Evolutionary conservation across 75 land plant genomes (phyloP).

Genomic region (Chamaecyparis obtusa): DNA sequence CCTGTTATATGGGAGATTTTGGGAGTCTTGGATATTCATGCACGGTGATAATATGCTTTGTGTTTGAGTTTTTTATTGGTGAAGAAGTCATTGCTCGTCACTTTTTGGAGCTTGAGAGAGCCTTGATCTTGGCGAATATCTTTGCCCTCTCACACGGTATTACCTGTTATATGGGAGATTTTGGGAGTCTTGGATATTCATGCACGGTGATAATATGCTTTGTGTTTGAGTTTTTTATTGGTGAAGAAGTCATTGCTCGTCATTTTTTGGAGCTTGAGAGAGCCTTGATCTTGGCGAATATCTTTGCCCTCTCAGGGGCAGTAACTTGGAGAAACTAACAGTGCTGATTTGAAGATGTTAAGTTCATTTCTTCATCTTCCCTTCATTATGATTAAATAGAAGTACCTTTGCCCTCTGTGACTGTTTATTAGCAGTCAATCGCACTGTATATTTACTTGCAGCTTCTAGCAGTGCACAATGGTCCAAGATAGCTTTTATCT

Average conservation of each 20-base stretch:
- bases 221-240: neutral
- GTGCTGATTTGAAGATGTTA: neutral
- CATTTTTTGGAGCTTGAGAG: neutral
- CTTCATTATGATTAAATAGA: neutral
- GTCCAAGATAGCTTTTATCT: neutral
- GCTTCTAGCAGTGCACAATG: neutral
- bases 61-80: neutral
- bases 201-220: neutral
- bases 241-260: neutral
- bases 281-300: neutral
- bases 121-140: neutral
- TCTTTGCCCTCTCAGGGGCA: neutral
- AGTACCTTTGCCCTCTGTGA: no score
- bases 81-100: neutral
- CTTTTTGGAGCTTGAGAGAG: neutral
- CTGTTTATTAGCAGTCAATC: neutral
- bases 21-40: neutral
- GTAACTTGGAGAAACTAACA: neutral
- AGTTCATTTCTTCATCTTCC: neutral
- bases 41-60: neutral
- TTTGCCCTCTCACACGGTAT: neutral
- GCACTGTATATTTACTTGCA: neutral
- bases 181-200: neutral
- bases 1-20: neutral
- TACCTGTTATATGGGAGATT: neutral